Conservation (phyloP, 805 yeast species). For the Zygosaccharomyces rouxii region DNA sequence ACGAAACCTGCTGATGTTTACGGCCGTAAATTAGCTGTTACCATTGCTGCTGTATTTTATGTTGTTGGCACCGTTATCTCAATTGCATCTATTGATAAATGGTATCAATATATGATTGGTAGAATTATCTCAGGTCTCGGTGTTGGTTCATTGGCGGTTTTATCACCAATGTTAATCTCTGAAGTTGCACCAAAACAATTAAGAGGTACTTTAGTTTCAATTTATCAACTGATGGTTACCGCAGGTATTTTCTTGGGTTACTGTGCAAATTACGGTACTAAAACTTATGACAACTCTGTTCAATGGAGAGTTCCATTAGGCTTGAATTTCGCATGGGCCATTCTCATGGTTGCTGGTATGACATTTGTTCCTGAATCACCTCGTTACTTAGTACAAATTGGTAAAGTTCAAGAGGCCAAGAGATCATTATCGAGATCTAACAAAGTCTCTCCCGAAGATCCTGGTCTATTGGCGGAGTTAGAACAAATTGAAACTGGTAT, state of each 20-base stretch:
- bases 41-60: constrained; percentile 56
- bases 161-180: constrained; percentile 68
- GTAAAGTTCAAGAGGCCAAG: constrained; percentile 58
- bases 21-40: constrained; percentile 63
- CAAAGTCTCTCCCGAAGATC: constrained; percentile 49
- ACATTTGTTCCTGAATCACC: constrained; percentile 72
- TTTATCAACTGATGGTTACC: constrained; percentile 70
- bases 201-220: constrained; percentile 70
- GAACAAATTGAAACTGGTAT: constrained; percentile 57
- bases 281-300: constrained; percentile 39
- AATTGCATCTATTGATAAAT: constrained; percentile 49
- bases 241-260: constrained; percentile 75
- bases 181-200: constrained; percentile 39
- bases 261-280: constrained; percentile 65
- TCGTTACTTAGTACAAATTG: constrained; percentile 57
- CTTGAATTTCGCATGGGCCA: constrained; percentile 48
- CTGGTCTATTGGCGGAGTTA: constrained; percentile 53
- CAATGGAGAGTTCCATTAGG: constrained; percentile 79
- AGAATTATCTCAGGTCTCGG: constrained; percentile 69
- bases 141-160: constrained; percentile 72
- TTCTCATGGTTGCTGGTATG: constrained; percentile 39
- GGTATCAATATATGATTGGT: constrained; percentile 74
- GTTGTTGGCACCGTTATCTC: constrained; percentile 66
- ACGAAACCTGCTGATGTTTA: constrained; percentile 56
- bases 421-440: constrained; percentile 54